Conservation (phyloP, 2,329 filamentous ascomycete genomes). For the Rhynchosporium secalis region DNA sequence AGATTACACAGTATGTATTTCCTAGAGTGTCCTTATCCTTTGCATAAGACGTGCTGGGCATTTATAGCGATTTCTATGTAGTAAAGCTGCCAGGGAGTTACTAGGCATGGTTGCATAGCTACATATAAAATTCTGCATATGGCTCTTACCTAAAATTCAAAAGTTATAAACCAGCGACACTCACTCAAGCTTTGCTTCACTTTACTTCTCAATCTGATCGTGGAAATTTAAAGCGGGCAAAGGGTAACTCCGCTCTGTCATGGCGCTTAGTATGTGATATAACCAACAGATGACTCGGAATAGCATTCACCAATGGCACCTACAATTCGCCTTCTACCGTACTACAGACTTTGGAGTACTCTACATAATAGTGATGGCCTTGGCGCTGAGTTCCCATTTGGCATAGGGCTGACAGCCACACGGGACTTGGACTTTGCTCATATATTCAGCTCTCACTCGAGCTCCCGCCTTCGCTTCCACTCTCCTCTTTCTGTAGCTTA, state of each 20-base stretch:
- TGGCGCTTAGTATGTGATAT: background rate
- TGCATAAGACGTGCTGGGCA: background rate
- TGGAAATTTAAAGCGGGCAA: slow-evolving; percentile 6
- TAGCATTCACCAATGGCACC: background rate
- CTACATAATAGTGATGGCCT: background rate
- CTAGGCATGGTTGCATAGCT: slow-evolving; percentile 13
- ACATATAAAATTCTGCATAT: slow-evolving; percentile 6
- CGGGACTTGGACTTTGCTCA: too few relatives aligned
- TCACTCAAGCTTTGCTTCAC: background rate
- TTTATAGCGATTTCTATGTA: slow-evolving; percentile 9
- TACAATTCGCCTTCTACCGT: background rate
- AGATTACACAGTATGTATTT: background rate
- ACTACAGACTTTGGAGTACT: background rate
- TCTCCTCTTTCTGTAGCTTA: too few relatives aligned
- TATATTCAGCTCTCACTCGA: too few relatives aligned
- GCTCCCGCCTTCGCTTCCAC: too few relatives aligned
- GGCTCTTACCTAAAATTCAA: slow-evolving; percentile 10
- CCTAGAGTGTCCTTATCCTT: slow-evolving; percentile 1
- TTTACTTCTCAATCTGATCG: background rate
- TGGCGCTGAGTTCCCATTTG: too few relatives aligned
- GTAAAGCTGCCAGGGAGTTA: background rate
- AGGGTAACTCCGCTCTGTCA: slow-evolving; percentile 2
- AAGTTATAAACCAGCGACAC: slow-evolving; percentile 9
- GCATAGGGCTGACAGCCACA: too few relatives aligned
- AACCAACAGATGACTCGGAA: slow-evolving; percentile 4